phyloP scores from a whole-genome alignment of 192 early-diverging fungal species.

The Ambispora gerdemannii region DNA sequence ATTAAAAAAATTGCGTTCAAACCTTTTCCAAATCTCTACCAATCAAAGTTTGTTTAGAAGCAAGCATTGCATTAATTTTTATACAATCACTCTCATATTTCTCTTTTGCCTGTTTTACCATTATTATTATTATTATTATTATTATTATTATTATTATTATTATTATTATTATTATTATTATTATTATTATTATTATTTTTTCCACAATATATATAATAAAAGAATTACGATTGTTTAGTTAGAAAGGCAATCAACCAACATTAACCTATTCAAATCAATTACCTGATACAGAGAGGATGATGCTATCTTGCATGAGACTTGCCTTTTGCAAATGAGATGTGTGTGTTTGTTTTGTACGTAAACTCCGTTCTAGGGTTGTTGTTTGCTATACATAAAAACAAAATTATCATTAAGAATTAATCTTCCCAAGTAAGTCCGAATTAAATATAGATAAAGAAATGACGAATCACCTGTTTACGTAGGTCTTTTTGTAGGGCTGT shows the following conservation, averaged over 20 bases:
- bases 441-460: not conserved
- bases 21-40: slow-evolving; percentile 47
- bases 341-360: slow-evolving; percentile 54
- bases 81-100: slow-evolving; percentile 46
- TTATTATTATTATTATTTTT: no score
- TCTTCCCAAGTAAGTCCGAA: not conserved
- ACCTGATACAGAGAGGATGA: not conserved
- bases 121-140: no score
- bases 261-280: not conserved
- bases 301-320: not conserved
- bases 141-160: no score
- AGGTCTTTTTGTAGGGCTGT: slow-evolving; percentile 64
- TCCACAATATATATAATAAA: not conserved
- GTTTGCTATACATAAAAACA: slow-evolving; percentile 32
- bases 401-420: not conserved
- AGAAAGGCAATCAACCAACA: not conserved
- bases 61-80: slow-evolving; percentile 34
- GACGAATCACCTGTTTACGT: slow-evolving; percentile 47
- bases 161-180: no score
- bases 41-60: slow-evolving; percentile 34
- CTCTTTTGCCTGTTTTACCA: slow-evolving; percentile 39
- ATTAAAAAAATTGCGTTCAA: not conserved
- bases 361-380: slow-evolving; percentile 48
- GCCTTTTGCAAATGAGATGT: slow-evolving; percentile 45
- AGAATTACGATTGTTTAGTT: not conserved